A percentile compares a stretch with the other conserved stretches of the same genome.
These are phyloP conservation scores for Hypoxylon sp. DNA, from an alignment of 2,329 filamentous ascomycete species.

Conservation along the genomic window DNA sequence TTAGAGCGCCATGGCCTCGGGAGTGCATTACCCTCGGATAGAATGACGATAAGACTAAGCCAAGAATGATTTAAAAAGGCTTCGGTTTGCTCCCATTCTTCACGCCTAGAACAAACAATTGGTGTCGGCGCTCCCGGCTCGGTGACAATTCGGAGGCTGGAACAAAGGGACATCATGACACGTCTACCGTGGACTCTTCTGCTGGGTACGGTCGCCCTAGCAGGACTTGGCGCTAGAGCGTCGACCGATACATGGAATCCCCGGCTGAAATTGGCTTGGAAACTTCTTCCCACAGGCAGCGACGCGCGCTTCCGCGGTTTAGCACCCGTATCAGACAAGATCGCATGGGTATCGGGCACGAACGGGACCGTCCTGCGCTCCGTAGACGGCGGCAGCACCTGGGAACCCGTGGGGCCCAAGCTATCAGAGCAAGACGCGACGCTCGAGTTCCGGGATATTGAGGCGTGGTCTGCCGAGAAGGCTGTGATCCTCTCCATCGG, in stretches of 20 bases:
- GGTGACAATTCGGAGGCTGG: neutral
- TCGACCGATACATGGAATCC: constrained; percentile 1
- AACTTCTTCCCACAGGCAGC: constrained; percentile 48
- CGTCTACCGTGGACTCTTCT: constrained; percentile 21
- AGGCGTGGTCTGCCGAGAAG: constrained; percentile 60
- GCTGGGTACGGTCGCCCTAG: neutral
- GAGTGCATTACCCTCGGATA: constrained; percentile 6
- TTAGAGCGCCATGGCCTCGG: constrained; percentile 19
- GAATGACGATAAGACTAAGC: constrained; percentile 18
- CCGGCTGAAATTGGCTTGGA: constrained; percentile 42
- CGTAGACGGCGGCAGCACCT: constrained; percentile 51
- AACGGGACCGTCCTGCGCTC: constrained; percentile 53
- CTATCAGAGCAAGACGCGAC: constrained; percentile 43
- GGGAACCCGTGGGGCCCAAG: constrained; percentile 53
- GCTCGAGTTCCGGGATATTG: constrained; percentile 55
- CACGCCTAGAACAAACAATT: neutral
- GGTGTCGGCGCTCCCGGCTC: neutral
- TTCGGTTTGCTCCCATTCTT: constrained; percentile 52
- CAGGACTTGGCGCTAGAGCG: neutral
- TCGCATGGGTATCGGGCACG: constrained; percentile 55
- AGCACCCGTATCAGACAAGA: constrained; percentile 50
- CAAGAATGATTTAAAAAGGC: constrained; percentile 70
- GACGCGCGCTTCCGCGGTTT: constrained; percentile 53
- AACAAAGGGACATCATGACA: constrained; percentile 21
- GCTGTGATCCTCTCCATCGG: constrained; percentile 59